Evolutionary conservation across 306 rosid species (phyloP), one percentile per base, ranked within the genome.

Genomic region (Inga leiocalycina): DNA sequence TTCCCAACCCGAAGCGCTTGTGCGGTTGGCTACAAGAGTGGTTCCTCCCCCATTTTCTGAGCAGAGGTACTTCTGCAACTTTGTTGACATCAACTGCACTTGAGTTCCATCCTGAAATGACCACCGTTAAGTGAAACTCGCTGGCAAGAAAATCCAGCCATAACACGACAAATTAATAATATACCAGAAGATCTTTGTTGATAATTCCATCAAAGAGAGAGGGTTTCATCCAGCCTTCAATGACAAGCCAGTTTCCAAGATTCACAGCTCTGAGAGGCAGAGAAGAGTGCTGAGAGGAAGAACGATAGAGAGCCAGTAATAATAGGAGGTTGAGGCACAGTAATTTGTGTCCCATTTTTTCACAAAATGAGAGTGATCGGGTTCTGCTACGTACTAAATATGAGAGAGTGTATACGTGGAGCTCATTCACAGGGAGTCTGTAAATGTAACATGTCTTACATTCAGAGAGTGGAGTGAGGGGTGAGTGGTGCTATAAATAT

Each of bases 161-260:
- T 30, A 12, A 27, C 6, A 62, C 16, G 3, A 27, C 34, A 59
- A 62, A 15, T 62, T 3, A 22, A n/a, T 1, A 17, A 69, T 81
- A 88, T 83, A 91, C 94, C 92, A 91, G 69, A 43, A 92, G 91
- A 81, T 92, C 97, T 0, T 88, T 88, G 89, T 92, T 89, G 41
- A 76, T 44, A 10, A 92, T 92, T 49, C 85, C 92, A 76, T 87
- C 79, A 74, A 89, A 91, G 65, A 85, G 92, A 79, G 92, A 85
- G 81, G 89, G 94, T 59, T 89, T 85, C 94, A 92, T 92, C 92
- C 93, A 91, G 0, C 94, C 97, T 84, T 92, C 97, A 30, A 72
- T 88, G 34, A 92, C 62, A 3, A 92, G 90, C 94, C 94, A 92
- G 43, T 84, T 83, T 71, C 97, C 97, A 5, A 92, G 89, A 77